Conservation (phyloP, 805 yeast genomes). For the Cyberlindnera samutprakarnensis region DNA sequence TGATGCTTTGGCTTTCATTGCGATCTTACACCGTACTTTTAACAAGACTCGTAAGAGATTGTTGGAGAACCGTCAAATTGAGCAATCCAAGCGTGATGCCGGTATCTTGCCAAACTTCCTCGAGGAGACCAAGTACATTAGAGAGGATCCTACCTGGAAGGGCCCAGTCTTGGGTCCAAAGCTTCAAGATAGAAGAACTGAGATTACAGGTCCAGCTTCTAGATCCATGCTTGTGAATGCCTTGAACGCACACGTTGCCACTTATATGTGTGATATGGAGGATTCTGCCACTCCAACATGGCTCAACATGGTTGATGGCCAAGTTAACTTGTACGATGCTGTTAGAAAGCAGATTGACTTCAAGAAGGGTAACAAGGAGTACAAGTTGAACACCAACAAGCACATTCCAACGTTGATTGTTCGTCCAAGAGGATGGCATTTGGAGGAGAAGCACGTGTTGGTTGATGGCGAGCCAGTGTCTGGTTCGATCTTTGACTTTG, state of each 20-base stretch:
- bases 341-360: conserved; percentile 60
- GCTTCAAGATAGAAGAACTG: conserved; percentile 65
- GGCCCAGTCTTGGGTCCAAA: conserved; percentile 72
- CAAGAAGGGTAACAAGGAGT: conserved; percentile 32
- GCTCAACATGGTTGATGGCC: conserved; percentile 74
- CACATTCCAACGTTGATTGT: conserved; percentile 73
- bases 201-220: conserved; percentile 82
- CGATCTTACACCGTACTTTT: conserved; percentile 67
- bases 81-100: conserved; percentile 53
- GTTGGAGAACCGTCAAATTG: conserved; percentile 51
- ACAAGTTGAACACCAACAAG: conserved; percentile 27
- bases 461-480: conserved; percentile 72
- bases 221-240: conserved; percentile 82
- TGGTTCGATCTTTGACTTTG: conserved; percentile 76
- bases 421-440: conserved; percentile 87
- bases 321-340: conserved; percentile 70
- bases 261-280: conserved; percentile 84
- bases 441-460: conserved; percentile 63
- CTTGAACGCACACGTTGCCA: conserved; percentile 67
- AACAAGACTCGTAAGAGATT: conserved; percentile 51
- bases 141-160: conserved; percentile 69
- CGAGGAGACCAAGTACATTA: conserved; percentile 59
- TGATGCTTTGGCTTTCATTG: conserved; percentile 60
- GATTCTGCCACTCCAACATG: conserved; percentile 83
- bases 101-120: conserved; percentile 59